Conservation (phyloP, 2,329 filamentous ascomycete species). For the Exophiala calicioides region DNA sequence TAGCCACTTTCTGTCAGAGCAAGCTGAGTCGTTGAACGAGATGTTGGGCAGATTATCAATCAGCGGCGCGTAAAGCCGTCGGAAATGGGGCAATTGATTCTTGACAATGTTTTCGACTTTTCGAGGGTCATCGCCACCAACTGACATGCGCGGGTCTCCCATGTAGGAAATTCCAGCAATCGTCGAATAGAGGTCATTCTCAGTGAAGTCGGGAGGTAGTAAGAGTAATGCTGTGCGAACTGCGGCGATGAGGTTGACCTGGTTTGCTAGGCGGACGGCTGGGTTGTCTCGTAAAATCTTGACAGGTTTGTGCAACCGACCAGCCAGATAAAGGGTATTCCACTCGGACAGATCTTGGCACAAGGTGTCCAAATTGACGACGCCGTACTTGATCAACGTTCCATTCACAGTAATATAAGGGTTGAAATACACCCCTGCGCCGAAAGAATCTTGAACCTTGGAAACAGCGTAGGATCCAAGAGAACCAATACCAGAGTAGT, state of each 20-base stretch:
- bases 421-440: constrained; percentile 96
- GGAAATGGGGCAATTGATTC: constrained; percentile 88
- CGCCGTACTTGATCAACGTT: constrained; percentile 95
- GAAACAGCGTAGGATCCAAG: constrained; percentile 84
- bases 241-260: constrained; percentile 91
- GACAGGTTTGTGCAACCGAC: constrained; percentile 92
- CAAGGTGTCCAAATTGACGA: constrained; percentile 89
- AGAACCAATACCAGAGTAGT: constrained; percentile 84
- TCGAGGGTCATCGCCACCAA: constrained; percentile 84
- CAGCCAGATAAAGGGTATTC: constrained; percentile 95
- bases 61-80: constrained; percentile 84
- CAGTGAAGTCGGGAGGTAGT: constrained; percentile 79
- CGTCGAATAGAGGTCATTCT: constrained; percentile 82
- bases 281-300: constrained; percentile 96
- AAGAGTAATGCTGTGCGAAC: constrained; percentile 86
- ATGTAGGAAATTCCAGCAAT: constrained; percentile 93
- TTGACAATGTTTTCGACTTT: constrained; percentile 95
- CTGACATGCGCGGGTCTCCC: constrained; percentile 91
- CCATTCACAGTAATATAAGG: constrained; percentile 93
- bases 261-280: constrained; percentile 87
- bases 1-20: constrained; percentile 62
- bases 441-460: constrained; percentile 80
- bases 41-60: constrained; percentile 90
- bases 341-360: constrained; percentile 84
- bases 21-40: constrained; percentile 67